A percentile compares a stretch with the other conserved stretches of the same genome.
Evolutionary conservation across 2,329 filamentous ascomycete species (phyloP).

Genomic region (Ilyonectria destructans): DNA sequence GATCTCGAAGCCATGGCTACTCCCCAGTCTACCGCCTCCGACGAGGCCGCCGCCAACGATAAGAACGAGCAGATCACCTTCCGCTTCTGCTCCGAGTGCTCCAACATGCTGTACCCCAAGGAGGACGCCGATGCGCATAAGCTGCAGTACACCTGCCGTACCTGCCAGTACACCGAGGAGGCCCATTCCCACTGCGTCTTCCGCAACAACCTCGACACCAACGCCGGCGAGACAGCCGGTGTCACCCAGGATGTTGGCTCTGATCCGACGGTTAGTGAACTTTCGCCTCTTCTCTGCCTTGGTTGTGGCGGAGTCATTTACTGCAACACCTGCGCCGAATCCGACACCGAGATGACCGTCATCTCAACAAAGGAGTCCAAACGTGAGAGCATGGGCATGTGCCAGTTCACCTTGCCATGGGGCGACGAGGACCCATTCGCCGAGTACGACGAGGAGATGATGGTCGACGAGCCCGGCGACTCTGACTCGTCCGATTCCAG

Average conservation of each 20-base stretch:
- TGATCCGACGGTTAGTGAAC: conserved; percentile 95
- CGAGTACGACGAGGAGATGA: conserved; percentile 59
- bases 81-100: conserved; percentile 98
- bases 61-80: conserved; percentile 90
- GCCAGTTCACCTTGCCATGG: conserved; percentile 50
- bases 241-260: conserved; percentile 97
- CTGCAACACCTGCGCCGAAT: conserved; percentile 59
- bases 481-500: conserved; percentile 43
- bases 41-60: conserved; percentile 61
- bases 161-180: conserved; percentile 91
- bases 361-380: conserved; percentile 36
- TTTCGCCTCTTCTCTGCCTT: conserved; percentile 62
- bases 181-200: conserved; percentile 94
- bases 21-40: conserved; percentile 66
- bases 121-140: conserved; percentile 89
- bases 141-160: conserved; percentile 96
- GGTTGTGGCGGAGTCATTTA: conserved; percentile 63
- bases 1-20: conserved; percentile 66
- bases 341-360: conserved; percentile 45
- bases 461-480: conserved; percentile 48
- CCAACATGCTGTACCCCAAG: conserved; percentile 97
- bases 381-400: conserved; percentile 50
- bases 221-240: conserved; percentile 94
- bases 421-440: conserved; percentile 53
- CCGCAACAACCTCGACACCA: conserved; percentile 93